Evolutionary conservation across 2,329 filamentous ascomycete genomes (phyloP), one percentile per base, ranked within the genome.

Genomic region (Nemania sp.): DNA sequence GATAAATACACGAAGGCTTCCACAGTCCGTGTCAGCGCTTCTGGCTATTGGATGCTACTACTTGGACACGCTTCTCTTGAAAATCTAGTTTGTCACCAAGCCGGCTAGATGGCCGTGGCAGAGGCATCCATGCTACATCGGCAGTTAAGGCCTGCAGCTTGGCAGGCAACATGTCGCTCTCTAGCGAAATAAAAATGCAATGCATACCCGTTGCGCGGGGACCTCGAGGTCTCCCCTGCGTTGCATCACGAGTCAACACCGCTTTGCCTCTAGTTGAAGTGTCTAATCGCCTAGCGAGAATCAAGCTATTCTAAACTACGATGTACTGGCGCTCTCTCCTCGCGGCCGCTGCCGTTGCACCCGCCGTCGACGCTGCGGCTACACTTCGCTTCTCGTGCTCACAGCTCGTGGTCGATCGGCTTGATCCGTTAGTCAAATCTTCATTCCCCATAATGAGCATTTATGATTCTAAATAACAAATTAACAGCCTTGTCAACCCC

Each of bases 321-420:
- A 76, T 76, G 75, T 72, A 72, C 59, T 73, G 74, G 67, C 74
- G 64, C 53, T 68, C 61, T 51, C 68, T 76, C 43, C 66, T 75
- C 15, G 68, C 70, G 59, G 71, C 68, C 32, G 72, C 70, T 66
- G 73, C 67, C 63, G 54, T 73, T 22, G 69, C 57, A 54, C 70
- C 73, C 41, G 72, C 64, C 59, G 72, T 73, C 18, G 65, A 74
- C 18, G 74, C 71, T 26, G 74, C 75, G 47, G 29, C 29, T 32
- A 76, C 74, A 24, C 73, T 77, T 57, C 75, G 75, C 20, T 77
- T 77, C 64, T 77, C 75, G 6, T 77, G 75, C 67, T 76, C 75
- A 11, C 74, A 77, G 57, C 74, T 77, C 22, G 74, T 77, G 10
- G 75, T 77, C 29, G 75, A 77, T 29, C 74, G 75, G 57, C 69